Evolutionary conservation across 2,329 filamentous ascomycete species (phyloP), one percentile per base, ranked within the genome.

Genomic region (Hortaea werneckii): DNA sequence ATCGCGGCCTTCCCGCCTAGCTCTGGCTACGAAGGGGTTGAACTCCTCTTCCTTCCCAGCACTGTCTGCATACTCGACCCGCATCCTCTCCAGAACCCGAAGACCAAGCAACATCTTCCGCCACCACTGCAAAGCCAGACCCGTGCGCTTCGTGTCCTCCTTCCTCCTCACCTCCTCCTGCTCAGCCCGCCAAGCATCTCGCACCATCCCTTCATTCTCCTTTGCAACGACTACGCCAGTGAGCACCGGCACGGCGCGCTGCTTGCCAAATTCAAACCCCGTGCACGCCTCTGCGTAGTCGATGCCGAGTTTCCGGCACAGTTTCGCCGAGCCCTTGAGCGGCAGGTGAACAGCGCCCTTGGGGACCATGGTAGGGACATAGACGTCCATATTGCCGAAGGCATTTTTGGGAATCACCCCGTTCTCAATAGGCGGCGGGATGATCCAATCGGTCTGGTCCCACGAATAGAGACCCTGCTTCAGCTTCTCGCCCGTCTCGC

Each of bases 381-480:
- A 98, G 45, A 95, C 79, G 63, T 98, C 92, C 50, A 98, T 96
- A 55, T 98, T 98, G 6, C 90, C 90, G 57, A 90, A 98, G 32
- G 82, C 80, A 57, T 98, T 98, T 65, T 92, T 94, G 0, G 92
- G 92, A 49, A 96, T 95, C 10, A 85, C 67, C 0, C 90, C 90
- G 57, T 95, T 77, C 49, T 79, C 65, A 43, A 63, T 63, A 46
- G 95, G 94, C 0, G 89, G 88, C 1, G 90, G 90, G 46, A 95
- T 90, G 62, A 96, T 96, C 81, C 87, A 95, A 45, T 94, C 86
- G 0, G 92, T 98, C 65, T 98, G 92, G 6, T 85, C 81, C 47
- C 76, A 71, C 44, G 85, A 81, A 65, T 87, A 98, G 0, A 98
- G 68, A 0, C 88, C 89, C 62, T 98, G 92, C 49, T 88, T 75